A percentile compares a stretch with the other conserved stretches of the same genome.
phyloP scores from a whole-genome alignment of 345 rosid genomes.

The Populus simonii region DNA sequence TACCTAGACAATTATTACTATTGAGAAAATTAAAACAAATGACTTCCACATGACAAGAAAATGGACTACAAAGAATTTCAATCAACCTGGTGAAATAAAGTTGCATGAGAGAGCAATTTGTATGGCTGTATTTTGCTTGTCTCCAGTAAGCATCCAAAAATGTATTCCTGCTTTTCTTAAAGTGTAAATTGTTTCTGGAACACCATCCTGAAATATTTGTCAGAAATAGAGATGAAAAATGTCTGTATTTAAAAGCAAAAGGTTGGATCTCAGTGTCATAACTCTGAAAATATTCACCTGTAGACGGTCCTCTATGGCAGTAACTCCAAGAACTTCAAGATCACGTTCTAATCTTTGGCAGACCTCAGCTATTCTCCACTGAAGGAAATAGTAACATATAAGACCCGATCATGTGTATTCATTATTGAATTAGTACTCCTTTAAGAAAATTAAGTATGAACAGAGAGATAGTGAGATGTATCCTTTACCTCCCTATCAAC shows the following conservation, averaged over 20 bases:
- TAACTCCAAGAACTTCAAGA: constrained; percentile 88
- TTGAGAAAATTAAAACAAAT: neutral
- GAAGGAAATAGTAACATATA: constrained; percentile 32
- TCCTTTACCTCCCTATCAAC: constrained; percentile 92
- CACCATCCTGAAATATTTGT: constrained; percentile 75
- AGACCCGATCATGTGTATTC: constrained; percentile 15
- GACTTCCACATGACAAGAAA: neutral
- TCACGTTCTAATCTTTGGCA: constrained; percentile 83
- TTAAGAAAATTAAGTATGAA: neutral
- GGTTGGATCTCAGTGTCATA: constrained; percentile 13
- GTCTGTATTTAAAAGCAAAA: constrained; percentile 5
- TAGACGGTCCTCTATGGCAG: constrained; percentile 92
- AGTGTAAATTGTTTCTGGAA: constrained; percentile 88
- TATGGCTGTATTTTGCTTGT: constrained; percentile 93
- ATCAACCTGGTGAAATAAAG: constrained; percentile 88
- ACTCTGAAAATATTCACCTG: constrained; percentile 51
- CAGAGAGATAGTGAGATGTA: constrained; percentile 9
- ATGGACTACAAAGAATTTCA: neutral
- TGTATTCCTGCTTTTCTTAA: constrained; percentile 94
- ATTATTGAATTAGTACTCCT: constrained; percentile 10
- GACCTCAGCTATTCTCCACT: constrained; percentile 98
- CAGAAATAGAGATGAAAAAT: constrained; percentile 11
- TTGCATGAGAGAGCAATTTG: constrained; percentile 99
- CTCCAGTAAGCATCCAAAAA: constrained; percentile 99
- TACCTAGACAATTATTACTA: too few relatives aligned